phyloP scores from a whole-genome alignment of 2,329 filamentous ascomycete genomes.

The Cylindrodendrum hubeiense region DNA sequence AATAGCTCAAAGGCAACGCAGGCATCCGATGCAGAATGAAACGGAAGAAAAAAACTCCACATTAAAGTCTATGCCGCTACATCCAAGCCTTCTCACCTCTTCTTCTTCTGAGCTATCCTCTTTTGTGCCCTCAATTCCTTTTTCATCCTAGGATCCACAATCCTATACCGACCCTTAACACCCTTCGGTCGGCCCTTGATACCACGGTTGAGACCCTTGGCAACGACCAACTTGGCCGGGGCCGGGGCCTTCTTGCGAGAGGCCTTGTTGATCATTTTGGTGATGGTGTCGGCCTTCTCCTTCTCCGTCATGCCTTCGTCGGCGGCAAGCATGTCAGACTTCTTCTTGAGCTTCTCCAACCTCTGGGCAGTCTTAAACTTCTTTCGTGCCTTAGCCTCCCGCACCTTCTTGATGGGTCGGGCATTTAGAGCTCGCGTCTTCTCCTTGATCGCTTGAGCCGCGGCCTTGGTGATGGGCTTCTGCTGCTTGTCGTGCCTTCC shows the following conservation, averaged over 20 bases:
- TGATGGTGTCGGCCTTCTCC: constrained; percentile 91
- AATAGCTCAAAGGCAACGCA: constrained; percentile 25
- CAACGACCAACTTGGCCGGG: constrained; percentile 89
- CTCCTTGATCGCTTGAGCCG: constrained; percentile 91
- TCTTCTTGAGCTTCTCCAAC: constrained; percentile 96
- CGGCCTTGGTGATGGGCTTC: constrained; percentile 92
- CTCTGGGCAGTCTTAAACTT: constrained; percentile 94
- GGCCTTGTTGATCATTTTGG: constrained; percentile 84
- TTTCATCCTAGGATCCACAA: constrained; percentile 95
- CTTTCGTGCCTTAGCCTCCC: constrained; percentile 95
- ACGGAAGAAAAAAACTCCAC: constrained; percentile 22
- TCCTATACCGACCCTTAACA: constrained; percentile 96
- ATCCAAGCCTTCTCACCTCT: constrained; percentile 49
- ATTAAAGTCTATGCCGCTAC: constrained; percentile 27
- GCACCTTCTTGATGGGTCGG: constrained; percentile 98
- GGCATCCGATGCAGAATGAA: constrained; percentile 24
- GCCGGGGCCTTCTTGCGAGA: constrained; percentile 88
- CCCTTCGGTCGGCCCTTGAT: constrained; percentile 89
- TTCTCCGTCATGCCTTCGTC: constrained; percentile 95
- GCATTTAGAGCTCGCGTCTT: constrained; percentile 94
- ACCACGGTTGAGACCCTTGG: constrained; percentile 85
- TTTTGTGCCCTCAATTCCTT: constrained; percentile 94
- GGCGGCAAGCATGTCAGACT: constrained; percentile 88
- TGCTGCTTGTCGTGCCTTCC: constrained; percentile 83
- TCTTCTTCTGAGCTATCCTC: constrained; percentile 79